A percentile compares a stretch with the other conserved stretches of the same genome.
These are phyloP conservation scores for Cucurbita pepo DNA, from an alignment of 306 rosid species.

Conservation along the genomic window DNA sequence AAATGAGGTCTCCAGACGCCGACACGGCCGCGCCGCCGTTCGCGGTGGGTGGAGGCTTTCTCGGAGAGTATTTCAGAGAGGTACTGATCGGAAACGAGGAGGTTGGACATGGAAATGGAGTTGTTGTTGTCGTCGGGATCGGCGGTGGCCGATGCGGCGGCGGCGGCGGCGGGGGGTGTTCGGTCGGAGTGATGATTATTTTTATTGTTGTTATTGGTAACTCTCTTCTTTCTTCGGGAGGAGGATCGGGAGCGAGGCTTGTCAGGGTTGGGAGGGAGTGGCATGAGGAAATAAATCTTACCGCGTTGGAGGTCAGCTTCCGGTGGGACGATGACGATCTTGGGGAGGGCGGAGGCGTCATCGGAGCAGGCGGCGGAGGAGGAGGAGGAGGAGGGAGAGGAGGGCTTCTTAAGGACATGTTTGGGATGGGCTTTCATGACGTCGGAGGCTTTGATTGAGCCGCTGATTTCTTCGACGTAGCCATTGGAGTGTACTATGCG, in stretches of 20 bases:
- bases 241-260: background rate
- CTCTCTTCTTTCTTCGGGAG: conserved; percentile 10
- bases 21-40: conserved; percentile 76
- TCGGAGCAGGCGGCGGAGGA: background rate
- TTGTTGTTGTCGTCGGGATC: background rate
- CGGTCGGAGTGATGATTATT: conserved; percentile 3
- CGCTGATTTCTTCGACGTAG: conserved; percentile 67
- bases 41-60: conserved; percentile 60
- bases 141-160: background rate
- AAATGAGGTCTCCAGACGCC: conserved; percentile 88
- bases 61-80: conserved; percentile 68
- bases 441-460: conserved; percentile 53
- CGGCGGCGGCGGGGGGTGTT: background rate
- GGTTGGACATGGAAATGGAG: background rate
- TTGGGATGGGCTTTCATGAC: conserved; percentile 76
- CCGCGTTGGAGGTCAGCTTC: conserved; percentile 86
- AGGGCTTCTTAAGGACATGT: conserved; percentile 74
- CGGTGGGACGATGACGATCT: conserved; percentile 69
- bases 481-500: conserved; percentile 83
- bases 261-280: conserved; percentile 21
- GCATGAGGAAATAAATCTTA: conserved; percentile 93
- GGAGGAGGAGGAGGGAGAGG: conserved; percentile 17
- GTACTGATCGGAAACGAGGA: conserved; percentile 35
- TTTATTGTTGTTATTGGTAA: background rate
- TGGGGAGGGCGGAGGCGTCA: conserved; percentile 25